A percentile compares a stretch with the other conserved stretches of the same genome.
Evolutionary conservation across 805 yeast species (phyloP).

Genomic region (Yamadazyma laniorum): DNA sequence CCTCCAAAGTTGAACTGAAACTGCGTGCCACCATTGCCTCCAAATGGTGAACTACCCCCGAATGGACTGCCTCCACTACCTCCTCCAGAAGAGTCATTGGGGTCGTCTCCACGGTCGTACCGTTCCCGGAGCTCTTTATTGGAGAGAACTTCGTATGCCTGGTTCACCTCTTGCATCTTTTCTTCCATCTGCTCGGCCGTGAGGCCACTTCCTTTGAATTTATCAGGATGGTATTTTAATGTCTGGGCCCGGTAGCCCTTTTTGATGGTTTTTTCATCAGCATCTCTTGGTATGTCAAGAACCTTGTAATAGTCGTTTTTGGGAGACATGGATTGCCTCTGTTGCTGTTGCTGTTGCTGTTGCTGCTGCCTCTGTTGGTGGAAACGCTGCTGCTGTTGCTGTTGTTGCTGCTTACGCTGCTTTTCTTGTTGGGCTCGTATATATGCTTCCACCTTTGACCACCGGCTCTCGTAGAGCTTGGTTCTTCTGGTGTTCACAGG

Average conservation of each 20-base stretch:
- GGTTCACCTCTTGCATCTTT: slow-evolving; percentile 89
- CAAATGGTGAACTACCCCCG: slow-evolving; percentile 8
- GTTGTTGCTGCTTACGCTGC: slow-evolving; percentile 34
- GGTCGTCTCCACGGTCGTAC: slow-evolving; percentile 65
- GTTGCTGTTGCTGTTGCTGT: slow-evolving; percentile 42
- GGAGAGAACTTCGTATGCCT: slow-evolving; percentile 84
- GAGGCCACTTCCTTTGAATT: slow-evolving; percentile 65
- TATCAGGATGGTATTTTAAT: slow-evolving; percentile 89
- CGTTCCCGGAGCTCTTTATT: slow-evolving; percentile 60
- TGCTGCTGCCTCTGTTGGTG: slow-evolving; percentile 49
- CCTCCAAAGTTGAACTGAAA: slow-evolving; percentile 16
- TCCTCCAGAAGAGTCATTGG: slow-evolving; percentile 37
- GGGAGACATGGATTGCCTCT: slow-evolving; percentile 28
- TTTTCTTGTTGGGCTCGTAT: slow-evolving; percentile 30
- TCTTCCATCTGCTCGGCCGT: slow-evolving; percentile 67
- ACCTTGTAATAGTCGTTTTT: slow-evolving; percentile 77
- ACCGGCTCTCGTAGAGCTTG: slow-evolving; percentile 33
- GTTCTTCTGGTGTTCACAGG: slow-evolving; percentile 39
- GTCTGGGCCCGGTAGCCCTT: slow-evolving; percentile 78
- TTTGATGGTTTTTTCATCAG: slow-evolving; percentile 70
- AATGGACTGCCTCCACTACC: slow-evolving; percentile 15
- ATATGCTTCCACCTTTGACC: slow-evolving; percentile 27
- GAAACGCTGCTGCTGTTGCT: slow-evolving; percentile 37
- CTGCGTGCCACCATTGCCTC: slow-evolving; percentile 12
- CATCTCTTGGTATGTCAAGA: slow-evolving; percentile 63